These are phyloP conservation scores for Leccinum pachyderme DNA, from an alignment of 1,284 basidiomycete genomes.

Conservation along the genomic window DNA sequence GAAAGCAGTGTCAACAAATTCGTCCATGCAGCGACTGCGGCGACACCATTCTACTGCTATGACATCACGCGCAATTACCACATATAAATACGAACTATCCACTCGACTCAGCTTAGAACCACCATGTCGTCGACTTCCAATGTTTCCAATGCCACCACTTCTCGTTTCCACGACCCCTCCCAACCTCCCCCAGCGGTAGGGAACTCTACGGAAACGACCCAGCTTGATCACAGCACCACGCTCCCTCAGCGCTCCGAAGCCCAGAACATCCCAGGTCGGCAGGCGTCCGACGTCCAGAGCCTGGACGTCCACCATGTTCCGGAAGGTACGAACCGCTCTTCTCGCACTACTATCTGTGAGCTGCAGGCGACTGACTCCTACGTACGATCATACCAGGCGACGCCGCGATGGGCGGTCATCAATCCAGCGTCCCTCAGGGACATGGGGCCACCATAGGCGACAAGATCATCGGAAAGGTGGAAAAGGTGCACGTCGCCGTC, in stretches of 20 bases:
- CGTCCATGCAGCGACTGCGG: too few species aligned
- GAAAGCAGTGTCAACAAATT: too few species aligned
- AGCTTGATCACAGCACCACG: not conserved
- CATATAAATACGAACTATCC: conserved; percentile 20
- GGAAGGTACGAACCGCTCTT: conserved; percentile 33
- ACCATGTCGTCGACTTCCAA: conserved; percentile 15
- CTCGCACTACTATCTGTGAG: not conserved
- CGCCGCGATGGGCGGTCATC: conserved; percentile 36
- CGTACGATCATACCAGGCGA: not conserved
- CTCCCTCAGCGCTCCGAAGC: not conserved
- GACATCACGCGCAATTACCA: conserved; percentile 14
- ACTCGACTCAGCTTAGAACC: not conserved
- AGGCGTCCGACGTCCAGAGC: too few species aligned
- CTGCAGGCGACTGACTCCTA: not conserved
- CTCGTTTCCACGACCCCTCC: conserved; percentile 18
- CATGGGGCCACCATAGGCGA: conserved; percentile 45
- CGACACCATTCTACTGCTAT: too few species aligned
- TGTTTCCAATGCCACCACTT: not conserved
- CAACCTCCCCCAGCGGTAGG: conserved; percentile 12
- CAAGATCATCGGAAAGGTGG: conserved; percentile 53
- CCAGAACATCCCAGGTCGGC: not conserved
- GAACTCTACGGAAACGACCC: not conserved
- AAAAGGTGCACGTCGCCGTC: conserved; percentile 40
- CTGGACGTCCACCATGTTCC: conserved; percentile 39
- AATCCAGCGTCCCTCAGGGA: conserved; percentile 39